These are phyloP conservation scores for Bryoerythrophyllum caledonicum DNA, from an alignment of 225 moss, liverwort and hornwort genomes.

Conservation along the genomic window DNA sequence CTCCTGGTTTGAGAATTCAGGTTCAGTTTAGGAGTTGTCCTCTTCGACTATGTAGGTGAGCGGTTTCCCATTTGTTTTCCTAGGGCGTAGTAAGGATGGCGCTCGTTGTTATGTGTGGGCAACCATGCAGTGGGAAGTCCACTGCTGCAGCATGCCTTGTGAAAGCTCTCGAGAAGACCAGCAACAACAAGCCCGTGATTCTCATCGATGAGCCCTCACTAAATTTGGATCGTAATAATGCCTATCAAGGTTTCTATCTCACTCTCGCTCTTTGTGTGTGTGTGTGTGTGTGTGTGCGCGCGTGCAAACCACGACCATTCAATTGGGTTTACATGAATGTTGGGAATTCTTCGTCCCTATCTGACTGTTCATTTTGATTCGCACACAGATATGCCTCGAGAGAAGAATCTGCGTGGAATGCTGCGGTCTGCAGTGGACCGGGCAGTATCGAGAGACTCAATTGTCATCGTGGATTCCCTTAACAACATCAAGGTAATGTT, in stretches of 20 bases:
- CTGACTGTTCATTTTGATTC: conserved; percentile 4
- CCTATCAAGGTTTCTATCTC: conserved; percentile 60
- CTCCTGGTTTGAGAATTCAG: background rate
- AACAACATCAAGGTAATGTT: conserved; percentile 89
- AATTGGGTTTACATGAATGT: background rate
- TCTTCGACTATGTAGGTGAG: conserved; percentile 12
- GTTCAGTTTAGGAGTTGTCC: background rate
- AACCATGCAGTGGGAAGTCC: conserved; percentile 99
- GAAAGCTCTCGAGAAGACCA: conserved; percentile 49
- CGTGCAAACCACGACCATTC: background rate
- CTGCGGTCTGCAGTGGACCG: conserved; percentile 98
- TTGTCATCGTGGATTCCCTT: conserved; percentile 87
- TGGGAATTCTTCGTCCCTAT: background rate
- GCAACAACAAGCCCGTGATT: conserved; percentile 44
- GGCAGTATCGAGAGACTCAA: conserved; percentile 65
- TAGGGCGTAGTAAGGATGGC: conserved; percentile 55
- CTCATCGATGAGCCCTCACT: conserved; percentile 94
- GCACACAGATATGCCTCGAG: conserved; percentile 79
- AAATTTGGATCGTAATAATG: conserved; percentile 69
- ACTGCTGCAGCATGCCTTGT: conserved; percentile 75
- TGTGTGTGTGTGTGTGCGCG: background rate
- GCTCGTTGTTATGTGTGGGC: conserved; percentile 85
- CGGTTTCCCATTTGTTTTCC: background rate
- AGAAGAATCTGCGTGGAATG: conserved; percentile 86
- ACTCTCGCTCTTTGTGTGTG: conserved; percentile 68